These are phyloP conservation scores for Diphasiastrum complanatum DNA, from an alignment of 83 land plant species.

Conservation along the genomic window DNA sequence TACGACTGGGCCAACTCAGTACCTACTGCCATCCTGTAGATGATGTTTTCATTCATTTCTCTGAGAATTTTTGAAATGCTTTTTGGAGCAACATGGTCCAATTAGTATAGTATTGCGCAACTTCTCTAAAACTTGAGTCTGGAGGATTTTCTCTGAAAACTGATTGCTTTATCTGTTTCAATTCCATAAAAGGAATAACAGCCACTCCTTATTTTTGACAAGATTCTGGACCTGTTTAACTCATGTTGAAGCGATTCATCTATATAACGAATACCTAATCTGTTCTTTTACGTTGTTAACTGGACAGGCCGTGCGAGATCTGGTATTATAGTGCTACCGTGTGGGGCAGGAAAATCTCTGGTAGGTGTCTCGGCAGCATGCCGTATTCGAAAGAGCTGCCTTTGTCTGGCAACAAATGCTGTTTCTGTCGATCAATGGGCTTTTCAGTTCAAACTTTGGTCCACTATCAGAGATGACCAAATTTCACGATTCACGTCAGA, in stretches of 20 bases:
- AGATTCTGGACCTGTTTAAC: neutral
- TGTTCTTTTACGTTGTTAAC: neutral
- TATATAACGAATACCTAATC: neutral
- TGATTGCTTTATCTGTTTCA: no score
- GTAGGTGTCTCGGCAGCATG: constrained; percentile 97
- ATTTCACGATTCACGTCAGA: constrained; percentile 97
- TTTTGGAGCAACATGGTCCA: no score
- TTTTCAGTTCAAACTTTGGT: constrained; percentile 96
- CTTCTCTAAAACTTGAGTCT: no score
- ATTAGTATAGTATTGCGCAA: no score
- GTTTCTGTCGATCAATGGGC: constrained; percentile 99
- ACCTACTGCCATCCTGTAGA: no score
- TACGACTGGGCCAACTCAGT: no score
- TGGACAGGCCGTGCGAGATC: constrained; percentile 88
- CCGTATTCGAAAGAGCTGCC: constrained; percentile 77
- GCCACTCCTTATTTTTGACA: no score
- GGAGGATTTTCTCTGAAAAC: no score
- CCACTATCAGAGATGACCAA: constrained; percentile 79
- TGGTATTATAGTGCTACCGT: constrained; percentile 96
- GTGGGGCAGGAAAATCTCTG: constrained; percentile 96
- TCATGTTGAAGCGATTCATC: neutral
- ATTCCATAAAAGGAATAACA: no score
- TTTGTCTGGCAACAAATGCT: constrained; percentile 96
- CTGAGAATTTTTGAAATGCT: no score
- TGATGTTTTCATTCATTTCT: no score